A percentile compares a stretch with the other conserved stretches of the same genome.
phyloP scores from a whole-genome alignment of 371 early-diverging fungal species.

The Mortierella sp. region DNA sequence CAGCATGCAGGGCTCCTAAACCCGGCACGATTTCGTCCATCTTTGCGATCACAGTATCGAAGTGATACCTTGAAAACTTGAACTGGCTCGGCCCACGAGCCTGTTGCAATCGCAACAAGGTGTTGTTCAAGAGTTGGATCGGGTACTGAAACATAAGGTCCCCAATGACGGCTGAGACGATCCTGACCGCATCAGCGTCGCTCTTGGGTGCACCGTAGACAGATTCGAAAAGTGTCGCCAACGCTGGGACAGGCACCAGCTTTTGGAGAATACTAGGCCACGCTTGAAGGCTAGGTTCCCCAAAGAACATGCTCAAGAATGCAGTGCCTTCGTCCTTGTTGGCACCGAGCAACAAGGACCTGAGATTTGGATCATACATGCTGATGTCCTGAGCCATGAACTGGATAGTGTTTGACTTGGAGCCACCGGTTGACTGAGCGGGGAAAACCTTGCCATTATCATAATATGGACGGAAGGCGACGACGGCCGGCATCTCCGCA shows the following conservation, averaged over 20 bases:
- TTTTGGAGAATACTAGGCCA: not conserved
- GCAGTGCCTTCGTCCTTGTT: slow-evolving; percentile 8
- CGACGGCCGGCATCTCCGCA: too few species aligned
- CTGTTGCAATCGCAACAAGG: not conserved
- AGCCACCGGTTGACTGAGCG: too few species aligned
- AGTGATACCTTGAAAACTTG: not conserved
- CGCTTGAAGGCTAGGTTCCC: not conserved
- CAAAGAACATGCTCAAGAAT: not conserved
- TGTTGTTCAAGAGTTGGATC: not conserved
- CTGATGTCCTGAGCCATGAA: too few species aligned
- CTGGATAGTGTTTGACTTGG: too few species aligned
- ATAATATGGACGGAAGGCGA: too few species aligned
- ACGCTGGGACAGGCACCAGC: not conserved
- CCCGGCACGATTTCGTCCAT: not conserved
- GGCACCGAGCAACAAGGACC: slow-evolving; percentile 11
- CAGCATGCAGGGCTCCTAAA: not conserved
- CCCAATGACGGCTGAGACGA: not conserved
- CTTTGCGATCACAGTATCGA: not conserved
- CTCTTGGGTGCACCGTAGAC: slow-evolving; percentile 3
- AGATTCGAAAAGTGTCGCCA: not conserved
- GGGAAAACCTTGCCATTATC: too few species aligned
- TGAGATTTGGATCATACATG: slow-evolving; percentile 10
- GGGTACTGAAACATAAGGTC: slow-evolving; percentile 6
- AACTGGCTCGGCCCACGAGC: not conserved
- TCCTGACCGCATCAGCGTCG: not conserved